Evolutionary conservation across 208 protist genomes (phyloP), one percentile per base, ranked within the genome.

Genomic region (Crithidia fasciculata): DNA sequence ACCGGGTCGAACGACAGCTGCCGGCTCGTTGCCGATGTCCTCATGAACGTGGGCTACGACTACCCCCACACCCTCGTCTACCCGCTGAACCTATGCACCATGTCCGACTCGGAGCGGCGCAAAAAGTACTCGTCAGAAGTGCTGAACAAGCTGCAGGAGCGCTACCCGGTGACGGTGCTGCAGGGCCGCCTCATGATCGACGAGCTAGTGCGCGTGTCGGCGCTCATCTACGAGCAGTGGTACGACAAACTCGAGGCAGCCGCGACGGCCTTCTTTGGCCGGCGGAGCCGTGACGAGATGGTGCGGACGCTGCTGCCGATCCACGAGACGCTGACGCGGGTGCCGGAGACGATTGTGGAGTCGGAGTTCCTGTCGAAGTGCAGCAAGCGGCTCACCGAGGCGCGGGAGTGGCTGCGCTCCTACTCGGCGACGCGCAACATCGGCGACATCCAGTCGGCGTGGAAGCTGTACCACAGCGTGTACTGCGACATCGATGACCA

Each of bases 41-140:
- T 99, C 4, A 85, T 79, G 13, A 78, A 78, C 57, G 91, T 99
- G 36, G 97, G 96, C 28, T 95, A 97, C 72, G 89, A 97, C 69
- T 99, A 99, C 84, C 99, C 99, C 18, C 98, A 99, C 73, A 98
- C 98, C 0, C 85, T 99, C 19, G 92, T 99, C 40, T 99, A 99
- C 89, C 98, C 99, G 67, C 87, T 99, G 3, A 99, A 98, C 58
- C 97, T 99, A 18, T 98, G 98, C 69, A 87, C 92, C 43, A 95
- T 90, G 84, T 93, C 90, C 5, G 83, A 91, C 60, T 88, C 89
- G 15, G 88, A 90, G 66, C 80, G 89, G 18, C 87, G 92, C 8
- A 90, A 90, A 63, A 78, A 78, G 49, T 92, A 80, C 72, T 92
- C 93, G 7, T 84, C 77, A 41, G 80, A 83, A 47, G 91, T 97